Base-by-base conservation (phyloP, 768 basidiomycete genomes). In the Leucosporidium scottii region DNA sequence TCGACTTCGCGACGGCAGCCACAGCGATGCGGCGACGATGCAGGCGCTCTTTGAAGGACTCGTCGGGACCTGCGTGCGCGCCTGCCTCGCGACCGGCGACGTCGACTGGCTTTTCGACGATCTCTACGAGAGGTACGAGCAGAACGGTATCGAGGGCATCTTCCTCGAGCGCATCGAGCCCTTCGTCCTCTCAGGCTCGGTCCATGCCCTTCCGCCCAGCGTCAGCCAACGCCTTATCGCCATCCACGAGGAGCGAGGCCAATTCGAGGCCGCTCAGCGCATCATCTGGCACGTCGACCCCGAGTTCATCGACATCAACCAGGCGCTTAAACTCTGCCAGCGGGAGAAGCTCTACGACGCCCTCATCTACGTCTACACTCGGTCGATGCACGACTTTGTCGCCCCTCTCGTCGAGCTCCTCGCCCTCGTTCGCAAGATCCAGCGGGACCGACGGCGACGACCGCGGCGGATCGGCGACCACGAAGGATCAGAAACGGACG, bases 271-370 rank as follows among this genome's bases (percentile, higher is more conserved):
- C 4, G 90, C 88, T 1, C 93, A 99, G 77, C 84, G 85, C 36
- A 81, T 97, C 65, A 94, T 99, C 63, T 97, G 93, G 92, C 91
- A 94, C 76, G 91, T 97, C 71, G 90, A 96, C 73, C 92, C 94
- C 1, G 80, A 84, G 3, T 90, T 87, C 73, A 80, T 99, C 67
- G 96, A 99, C 75, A 86, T 97, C 79, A 90, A 97, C 75, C 94
- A 97, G 79, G 88, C 88, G 7, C 88, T 97, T 71, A 82, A 78
- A 30, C 82, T 99, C 7, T 99, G 96, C 75, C 88, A 91, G 77
- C 82, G 79, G 65, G 84, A 92, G 75, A 83, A 83, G 31, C 84
- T 98, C 7, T 96, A 91, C 80, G 94, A 98, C 74, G 93, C 94
- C 0, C 83, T 98, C 66, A 87, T 94, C 65, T 93, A 96, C 77